These are phyloP conservation scores for Claviceps pusilla DNA, from an alignment of 2,329 filamentous ascomycete genomes.

Conservation along the genomic window DNA sequence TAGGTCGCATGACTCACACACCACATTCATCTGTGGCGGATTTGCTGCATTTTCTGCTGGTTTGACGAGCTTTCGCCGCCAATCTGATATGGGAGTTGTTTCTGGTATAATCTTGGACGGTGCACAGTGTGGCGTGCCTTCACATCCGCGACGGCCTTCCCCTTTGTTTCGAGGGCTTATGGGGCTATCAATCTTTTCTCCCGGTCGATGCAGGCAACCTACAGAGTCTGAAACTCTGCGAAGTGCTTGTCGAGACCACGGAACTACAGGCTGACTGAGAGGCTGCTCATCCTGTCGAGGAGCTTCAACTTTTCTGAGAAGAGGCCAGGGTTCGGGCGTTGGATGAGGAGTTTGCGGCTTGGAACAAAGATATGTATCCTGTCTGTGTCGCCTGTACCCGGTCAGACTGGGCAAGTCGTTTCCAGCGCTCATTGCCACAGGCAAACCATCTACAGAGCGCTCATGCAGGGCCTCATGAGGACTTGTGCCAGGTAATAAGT, in stretches of 20 bases:
- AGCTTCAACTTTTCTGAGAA: slow-evolving; percentile 3
- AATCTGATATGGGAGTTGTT: slow-evolving; percentile 5
- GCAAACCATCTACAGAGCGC: background rate
- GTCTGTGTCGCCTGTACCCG: slow-evolving; percentile 5
- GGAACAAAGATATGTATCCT: slow-evolving; percentile 6
- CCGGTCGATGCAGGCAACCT: background rate
- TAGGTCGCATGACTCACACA: slow-evolving; percentile 8
- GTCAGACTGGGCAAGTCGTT: slow-evolving; percentile 6
- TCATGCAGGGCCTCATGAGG: background rate
- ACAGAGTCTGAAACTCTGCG: slow-evolving; percentile 2
- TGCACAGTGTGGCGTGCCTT: background rate
- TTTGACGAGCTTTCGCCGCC: slow-evolving; percentile 5
- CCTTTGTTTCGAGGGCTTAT: background rate
- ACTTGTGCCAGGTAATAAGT: background rate
- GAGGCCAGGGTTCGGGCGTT: slow-evolving; percentile 7
- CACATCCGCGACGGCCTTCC: background rate
- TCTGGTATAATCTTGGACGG: background rate
- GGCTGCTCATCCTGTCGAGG: background rate
- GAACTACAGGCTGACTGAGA: background rate
- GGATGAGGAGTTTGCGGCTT: background rate
- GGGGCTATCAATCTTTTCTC: background rate
- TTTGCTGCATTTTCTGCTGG: background rate
- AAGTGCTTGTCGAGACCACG: slow-evolving; percentile 4
- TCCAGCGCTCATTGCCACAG: background rate
- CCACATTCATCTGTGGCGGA: background rate